Percentiles rank a stretch among this genome's conserved stretches.
phyloP scores from a whole-genome alignment of 1,284 basidiomycete species.

The Fomitiporia mediterranea region DNA sequence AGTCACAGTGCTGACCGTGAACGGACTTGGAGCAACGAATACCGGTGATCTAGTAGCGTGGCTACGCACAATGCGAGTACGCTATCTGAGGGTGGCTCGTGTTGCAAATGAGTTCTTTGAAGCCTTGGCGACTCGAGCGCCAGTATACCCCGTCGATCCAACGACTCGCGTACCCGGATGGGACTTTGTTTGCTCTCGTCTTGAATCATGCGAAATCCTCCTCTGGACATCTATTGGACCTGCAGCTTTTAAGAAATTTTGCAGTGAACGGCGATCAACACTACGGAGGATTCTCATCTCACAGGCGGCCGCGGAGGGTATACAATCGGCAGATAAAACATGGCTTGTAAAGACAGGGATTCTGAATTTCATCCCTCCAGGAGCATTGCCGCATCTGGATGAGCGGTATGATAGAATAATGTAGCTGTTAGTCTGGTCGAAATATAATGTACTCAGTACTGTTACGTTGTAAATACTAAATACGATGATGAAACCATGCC shows the following conservation, averaged over 20 bases:
- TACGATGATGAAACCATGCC: neutral
- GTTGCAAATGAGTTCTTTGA: constrained; percentile 11
- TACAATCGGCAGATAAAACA: neutral
- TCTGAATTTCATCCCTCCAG: neutral
- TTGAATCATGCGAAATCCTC: constrained; percentile 9
- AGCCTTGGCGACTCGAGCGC: neutral
- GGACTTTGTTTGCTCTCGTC: constrained; percentile 1
- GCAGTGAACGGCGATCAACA: neutral
- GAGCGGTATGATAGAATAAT: neutral
- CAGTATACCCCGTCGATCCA: neutral
- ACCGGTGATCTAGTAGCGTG: neutral
- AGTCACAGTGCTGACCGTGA: constrained; percentile 10
- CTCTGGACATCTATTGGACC: neutral
- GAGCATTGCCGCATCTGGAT: constrained; percentile 1
- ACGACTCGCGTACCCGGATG: neutral
- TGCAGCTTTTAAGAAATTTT: neutral
- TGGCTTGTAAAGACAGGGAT: constrained; percentile 5
- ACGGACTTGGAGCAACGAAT: constrained; percentile 4
- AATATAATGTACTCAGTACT: neutral
- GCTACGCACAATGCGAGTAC: constrained; percentile 9
- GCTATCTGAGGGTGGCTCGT: constrained; percentile 6
- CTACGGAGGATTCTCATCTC: neutral
- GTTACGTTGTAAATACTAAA: neutral
- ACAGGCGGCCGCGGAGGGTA: neutral
- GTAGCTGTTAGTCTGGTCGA: neutral